Evolutionary conservation across 2,329 filamentous ascomycete genomes (phyloP).

Genomic region (Apiospora kogelbergensis): DNA sequence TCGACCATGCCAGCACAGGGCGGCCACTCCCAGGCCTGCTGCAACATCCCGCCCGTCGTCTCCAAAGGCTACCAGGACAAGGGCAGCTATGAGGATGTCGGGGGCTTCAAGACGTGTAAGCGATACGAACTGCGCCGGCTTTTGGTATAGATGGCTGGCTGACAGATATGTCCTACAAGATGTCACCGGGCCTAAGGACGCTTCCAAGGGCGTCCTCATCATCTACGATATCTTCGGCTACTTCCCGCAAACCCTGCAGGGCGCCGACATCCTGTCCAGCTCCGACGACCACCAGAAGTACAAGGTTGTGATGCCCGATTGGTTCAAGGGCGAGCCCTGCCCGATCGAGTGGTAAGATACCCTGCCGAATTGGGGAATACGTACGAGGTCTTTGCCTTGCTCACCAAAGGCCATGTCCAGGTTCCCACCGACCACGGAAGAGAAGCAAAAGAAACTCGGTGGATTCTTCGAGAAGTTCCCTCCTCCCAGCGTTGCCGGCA

Average conservation of each 20-base stretch:
- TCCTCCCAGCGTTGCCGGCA: conserved; percentile 45
- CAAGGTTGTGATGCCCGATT: conserved; percentile 88
- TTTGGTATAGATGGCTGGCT: neutral
- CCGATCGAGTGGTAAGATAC: conserved; percentile 47
- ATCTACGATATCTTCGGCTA: conserved; percentile 73
- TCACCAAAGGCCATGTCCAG: conserved; percentile 28
- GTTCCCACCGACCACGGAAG: conserved; percentile 63
- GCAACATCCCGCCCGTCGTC: conserved; percentile 59
- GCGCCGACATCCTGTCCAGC: conserved; percentile 64
- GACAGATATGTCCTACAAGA: conserved; percentile 35
- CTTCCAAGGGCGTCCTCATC: conserved; percentile 58
- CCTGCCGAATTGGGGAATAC: neutral
- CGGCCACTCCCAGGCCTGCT: conserved; percentile 58
- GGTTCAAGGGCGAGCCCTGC: conserved; percentile 74
- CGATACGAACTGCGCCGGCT: neutral
- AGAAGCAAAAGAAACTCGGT: conserved; percentile 60
- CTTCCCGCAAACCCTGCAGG: conserved; percentile 69
- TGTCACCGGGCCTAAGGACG: conserved; percentile 45
- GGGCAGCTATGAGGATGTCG: conserved; percentile 57
- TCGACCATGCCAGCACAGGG: conserved; percentile 50
- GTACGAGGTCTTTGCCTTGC: neutral
- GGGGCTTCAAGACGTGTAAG: conserved; percentile 54
- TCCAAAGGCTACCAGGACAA: conserved; percentile 53
- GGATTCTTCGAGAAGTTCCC: conserved; percentile 57
- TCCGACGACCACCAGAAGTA: conserved; percentile 64